Conservation (phyloP, 179 eudicot genomes). For the Spergularia azorica region DNA sequence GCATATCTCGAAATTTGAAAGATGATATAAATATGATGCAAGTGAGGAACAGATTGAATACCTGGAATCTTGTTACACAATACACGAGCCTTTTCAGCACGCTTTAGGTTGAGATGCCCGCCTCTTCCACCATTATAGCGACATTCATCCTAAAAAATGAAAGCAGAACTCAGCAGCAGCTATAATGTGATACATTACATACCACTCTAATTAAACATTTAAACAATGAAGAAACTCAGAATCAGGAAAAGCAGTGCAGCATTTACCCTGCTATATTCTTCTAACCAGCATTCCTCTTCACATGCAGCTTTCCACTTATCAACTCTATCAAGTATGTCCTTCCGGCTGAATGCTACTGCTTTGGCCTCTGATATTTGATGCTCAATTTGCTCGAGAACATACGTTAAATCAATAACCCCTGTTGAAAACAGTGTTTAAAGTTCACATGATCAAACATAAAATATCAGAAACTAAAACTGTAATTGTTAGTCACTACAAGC, state of each 20-base stretch:
- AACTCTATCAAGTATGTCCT: slow-evolving; percentile 73
- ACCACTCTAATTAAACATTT: neutral
- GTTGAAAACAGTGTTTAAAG: neutral
- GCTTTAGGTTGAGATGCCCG: slow-evolving; percentile 66
- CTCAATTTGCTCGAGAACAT: slow-evolving; percentile 64
- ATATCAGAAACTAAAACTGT: neutral
- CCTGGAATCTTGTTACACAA: slow-evolving; percentile 72
- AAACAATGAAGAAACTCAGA: neutral
- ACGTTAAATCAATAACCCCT: slow-evolving; percentile 62
- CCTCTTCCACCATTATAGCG: slow-evolving; percentile 89
- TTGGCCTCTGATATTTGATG: slow-evolving; percentile 66
- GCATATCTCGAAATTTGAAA: too few relatives aligned
- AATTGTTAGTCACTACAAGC: neutral
- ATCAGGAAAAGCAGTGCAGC: neutral
- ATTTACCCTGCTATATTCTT: slow-evolving; percentile 72
- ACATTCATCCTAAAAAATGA: slow-evolving; percentile 51
- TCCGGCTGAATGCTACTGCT: slow-evolving; percentile 81
- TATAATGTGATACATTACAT: neutral
- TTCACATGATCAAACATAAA: neutral
- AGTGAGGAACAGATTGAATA: slow-evolving; percentile 23
- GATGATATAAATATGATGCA: neutral
- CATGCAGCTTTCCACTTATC: slow-evolving; percentile 82
- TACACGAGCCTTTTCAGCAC: slow-evolving; percentile 84
- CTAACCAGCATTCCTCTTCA: slow-evolving; percentile 89
- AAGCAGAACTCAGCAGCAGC: slow-evolving; percentile 1